phyloP scores from a whole-genome alignment of 2,329 filamentous ascomycete genomes.

The Cryphonectria radicalis region DNA sequence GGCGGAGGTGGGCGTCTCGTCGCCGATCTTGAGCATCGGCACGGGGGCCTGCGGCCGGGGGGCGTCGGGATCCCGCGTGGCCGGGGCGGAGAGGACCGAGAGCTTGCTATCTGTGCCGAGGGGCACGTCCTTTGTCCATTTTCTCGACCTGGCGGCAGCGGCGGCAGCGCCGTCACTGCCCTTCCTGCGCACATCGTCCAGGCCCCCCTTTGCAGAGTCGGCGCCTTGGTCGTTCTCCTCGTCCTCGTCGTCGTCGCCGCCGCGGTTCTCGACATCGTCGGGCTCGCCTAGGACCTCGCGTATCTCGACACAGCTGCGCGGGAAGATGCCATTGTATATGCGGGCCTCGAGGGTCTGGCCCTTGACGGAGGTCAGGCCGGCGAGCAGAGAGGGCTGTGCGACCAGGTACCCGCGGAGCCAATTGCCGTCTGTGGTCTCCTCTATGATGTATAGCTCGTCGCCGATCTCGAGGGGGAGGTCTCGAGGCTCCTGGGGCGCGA shows the following conservation, averaged over 20 bases:
- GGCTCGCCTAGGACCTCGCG: constrained; percentile 85
- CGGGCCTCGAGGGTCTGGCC: constrained; percentile 93
- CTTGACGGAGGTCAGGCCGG: constrained; percentile 86
- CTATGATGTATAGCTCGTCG: constrained; percentile 98
- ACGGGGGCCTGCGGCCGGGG: constrained; percentile 88
- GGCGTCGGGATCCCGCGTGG: constrained; percentile 65
- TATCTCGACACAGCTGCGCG: constrained; percentile 90
- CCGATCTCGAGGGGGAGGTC: constrained; percentile 96
- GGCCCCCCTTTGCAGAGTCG: constrained; percentile 60
- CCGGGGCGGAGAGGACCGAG: constrained; percentile 53
- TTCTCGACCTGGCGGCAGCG: constrained; percentile 27
- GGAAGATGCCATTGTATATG: constrained; percentile 98
- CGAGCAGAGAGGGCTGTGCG: constrained; percentile 88
- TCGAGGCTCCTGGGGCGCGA: constrained; percentile 81
- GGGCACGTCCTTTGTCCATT: constrained; percentile 39
- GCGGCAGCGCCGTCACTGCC: constrained; percentile 36
- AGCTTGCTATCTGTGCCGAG: constrained; percentile 48
- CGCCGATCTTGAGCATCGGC: constrained; percentile 95
- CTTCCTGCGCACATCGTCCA: constrained; percentile 45
- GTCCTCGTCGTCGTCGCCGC: constrained; percentile 42
- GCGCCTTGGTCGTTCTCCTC: constrained; percentile 42
- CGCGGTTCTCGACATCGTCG: constrained; percentile 56
- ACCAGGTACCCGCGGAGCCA: constrained; percentile 97
- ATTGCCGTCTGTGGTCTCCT: constrained; percentile 87
- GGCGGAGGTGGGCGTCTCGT: constrained; percentile 88